A percentile compares a stretch with the other conserved stretches of the same genome.
phyloP scores from a whole-genome alignment of 2,329 filamentous ascomycete genomes.

The Aspergillus pseudoglaucus region DNA sequence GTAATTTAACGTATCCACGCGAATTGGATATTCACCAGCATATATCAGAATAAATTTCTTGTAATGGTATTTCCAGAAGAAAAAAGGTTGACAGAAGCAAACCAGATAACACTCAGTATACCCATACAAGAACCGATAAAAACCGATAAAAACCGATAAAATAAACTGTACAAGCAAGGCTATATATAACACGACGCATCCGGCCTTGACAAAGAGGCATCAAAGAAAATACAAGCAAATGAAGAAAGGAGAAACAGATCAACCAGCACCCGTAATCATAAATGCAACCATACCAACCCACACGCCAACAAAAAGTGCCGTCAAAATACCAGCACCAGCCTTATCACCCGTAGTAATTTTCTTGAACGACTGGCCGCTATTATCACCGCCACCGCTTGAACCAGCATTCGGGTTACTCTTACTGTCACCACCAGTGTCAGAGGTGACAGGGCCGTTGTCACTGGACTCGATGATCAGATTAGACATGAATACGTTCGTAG shows the following conservation, averaged over 20 bases:
- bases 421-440: conserved; percentile 51
- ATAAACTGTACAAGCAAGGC: background rate
- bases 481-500: conserved; percentile 57
- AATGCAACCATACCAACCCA: conserved; percentile 26
- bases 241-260: background rate
- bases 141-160: no score
- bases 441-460: conserved; percentile 38
- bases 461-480: conserved; percentile 43
- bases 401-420: conserved; percentile 29
- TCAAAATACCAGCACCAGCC: conserved; percentile 35
- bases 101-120: no score
- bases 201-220: no score
- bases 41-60: no score
- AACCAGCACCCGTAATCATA: conserved; percentile 23
- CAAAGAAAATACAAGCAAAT: background rate
- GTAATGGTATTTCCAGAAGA: no score
- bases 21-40: no score
- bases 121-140: no score
- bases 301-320: conserved; percentile 21
- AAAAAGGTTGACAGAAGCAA: no score
- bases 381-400: conserved; percentile 14
- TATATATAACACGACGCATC: background rate
- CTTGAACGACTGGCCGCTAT: conserved; percentile 2
- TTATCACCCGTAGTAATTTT: conserved; percentile 27
- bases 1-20: no score